Conservation (phyloP, 208 protist species). For the Acanthamoeba royreba region DNA sequence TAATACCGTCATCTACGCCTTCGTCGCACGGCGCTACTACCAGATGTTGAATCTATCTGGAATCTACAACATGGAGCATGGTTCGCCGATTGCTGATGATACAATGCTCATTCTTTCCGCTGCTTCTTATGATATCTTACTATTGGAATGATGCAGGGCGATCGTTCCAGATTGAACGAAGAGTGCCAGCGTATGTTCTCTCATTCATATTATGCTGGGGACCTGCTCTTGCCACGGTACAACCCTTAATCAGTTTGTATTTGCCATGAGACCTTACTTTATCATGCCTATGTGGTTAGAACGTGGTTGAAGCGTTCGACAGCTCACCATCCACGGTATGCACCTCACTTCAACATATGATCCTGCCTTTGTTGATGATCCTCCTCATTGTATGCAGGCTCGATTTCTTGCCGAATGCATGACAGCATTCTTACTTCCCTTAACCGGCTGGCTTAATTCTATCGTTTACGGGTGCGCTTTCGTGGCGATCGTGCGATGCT, state of each 20-base stretch:
- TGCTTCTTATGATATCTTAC: background rate
- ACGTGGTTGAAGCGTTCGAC: background rate
- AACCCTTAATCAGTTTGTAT: too few relatives aligned
- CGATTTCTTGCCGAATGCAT: background rate
- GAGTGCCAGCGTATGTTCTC: constrained; percentile 6
- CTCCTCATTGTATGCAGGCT: background rate
- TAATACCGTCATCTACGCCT: background rate
- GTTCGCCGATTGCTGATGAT: background rate
- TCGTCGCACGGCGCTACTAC: constrained; percentile 18
- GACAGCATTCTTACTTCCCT: constrained; percentile 11
- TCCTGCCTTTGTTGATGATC: background rate
- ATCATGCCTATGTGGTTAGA: too few relatives aligned
- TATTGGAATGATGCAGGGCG: background rate
- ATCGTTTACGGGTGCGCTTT: constrained; percentile 18
- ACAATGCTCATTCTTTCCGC: background rate
- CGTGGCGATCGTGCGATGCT: background rate
- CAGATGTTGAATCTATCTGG: constrained; percentile 1
- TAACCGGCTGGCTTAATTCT: constrained; percentile 31
- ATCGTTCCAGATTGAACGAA: background rate
- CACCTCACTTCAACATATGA: background rate
- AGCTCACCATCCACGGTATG: background rate
- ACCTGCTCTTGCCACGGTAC: background rate
- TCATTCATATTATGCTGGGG: constrained; percentile 29
- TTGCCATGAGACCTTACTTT: too few relatives aligned
- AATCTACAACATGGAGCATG: constrained; percentile 23